phyloP scores from a whole-genome alignment of 2,329 filamentous ascomycete genomes.

The Neocatenulostroma microsporum region DNA sequence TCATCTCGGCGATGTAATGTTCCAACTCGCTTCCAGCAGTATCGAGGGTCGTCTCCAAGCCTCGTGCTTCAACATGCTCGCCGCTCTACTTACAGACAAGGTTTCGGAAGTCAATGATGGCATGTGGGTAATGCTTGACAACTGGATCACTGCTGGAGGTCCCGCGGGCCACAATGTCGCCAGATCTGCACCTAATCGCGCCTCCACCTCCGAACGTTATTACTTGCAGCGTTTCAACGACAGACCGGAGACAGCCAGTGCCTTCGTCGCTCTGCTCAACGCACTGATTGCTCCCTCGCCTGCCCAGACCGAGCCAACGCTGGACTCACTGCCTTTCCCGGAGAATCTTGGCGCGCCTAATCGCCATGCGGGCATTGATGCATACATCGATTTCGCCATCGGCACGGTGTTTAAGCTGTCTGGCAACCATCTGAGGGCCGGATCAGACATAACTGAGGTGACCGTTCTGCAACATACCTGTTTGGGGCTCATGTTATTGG shows the following conservation, averaged over 20 bases:
- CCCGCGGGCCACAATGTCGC: slow-evolving; percentile 12
- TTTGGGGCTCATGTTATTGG: slow-evolving; percentile 72
- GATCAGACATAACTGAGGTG: slow-evolving; percentile 49
- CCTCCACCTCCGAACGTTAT: slow-evolving; percentile 20
- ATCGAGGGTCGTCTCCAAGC: slow-evolving; percentile 72
- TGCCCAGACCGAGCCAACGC: slow-evolving; percentile 53
- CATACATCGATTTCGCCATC: slow-evolving; percentile 85
- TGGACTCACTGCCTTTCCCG: slow-evolving; percentile 72
- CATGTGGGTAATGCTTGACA: slow-evolving; percentile 75
- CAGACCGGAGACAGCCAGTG: slow-evolving; percentile 46
- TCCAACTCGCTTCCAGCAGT: slow-evolving; percentile 68
- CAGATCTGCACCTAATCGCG: slow-evolving; percentile 11
- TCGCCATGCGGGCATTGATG: slow-evolving; percentile 78
- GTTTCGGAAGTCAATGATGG: slow-evolving; percentile 56
- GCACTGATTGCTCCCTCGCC: slow-evolving; percentile 61
- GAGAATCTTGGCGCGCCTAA: slow-evolving; percentile 72
- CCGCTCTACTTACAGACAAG: slow-evolving; percentile 69
- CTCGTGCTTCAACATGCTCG: slow-evolving; percentile 71
- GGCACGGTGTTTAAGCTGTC: slow-evolving; percentile 60
- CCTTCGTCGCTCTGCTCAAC: slow-evolving; percentile 71
- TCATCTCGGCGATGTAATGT: slow-evolving; percentile 64
- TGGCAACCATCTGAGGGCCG: slow-evolving; percentile 54
- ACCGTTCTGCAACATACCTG: slow-evolving; percentile 70
- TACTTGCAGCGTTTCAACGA: slow-evolving; percentile 25
- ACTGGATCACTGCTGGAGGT: slow-evolving; percentile 59